Base-by-base conservation (phyloP, 345 rosid genomes). In the Rhizophora mangle region DNA sequence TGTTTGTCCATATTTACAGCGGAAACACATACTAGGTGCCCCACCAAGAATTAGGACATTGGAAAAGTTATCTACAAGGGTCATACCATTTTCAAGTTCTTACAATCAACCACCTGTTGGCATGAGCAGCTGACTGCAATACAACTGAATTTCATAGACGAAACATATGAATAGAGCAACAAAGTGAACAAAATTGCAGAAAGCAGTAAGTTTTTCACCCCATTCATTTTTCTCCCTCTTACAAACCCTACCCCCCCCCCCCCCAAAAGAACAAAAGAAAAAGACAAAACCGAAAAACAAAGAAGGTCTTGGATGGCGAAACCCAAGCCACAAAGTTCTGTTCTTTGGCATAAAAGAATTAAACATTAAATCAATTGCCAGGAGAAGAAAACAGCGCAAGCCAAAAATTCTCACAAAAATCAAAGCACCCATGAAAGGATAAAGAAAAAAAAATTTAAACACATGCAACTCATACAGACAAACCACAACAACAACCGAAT, bases 41-140 rank as follows among this genome's bases (percentile, higher is more conserved):
- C 88, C 77, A 68, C 86, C 88, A 87, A 87, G 90, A 90, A 90
- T 87, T 86, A 87, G 91, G 89, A 88, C 91, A 85, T 62, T 27
- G 59, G 1, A 21, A 52, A 9, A 72, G 59, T 8, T 24, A 5
- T 31, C n/a, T 20, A 4, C 4, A 13, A 21, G 9, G 19, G 2
- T 30, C 8, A 65, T 24, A 36, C 34, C 20, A 16, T 31, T 15
- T 36, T 11, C 30, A 34, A 21, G 30, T 49, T 43, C 47, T 24
- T 49, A 37, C 8, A 15, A 24, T 56, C 18, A 21, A 21, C 30
- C 24, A 56, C 18, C 13, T 24, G 3, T 27, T 22, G 11, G 30
- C 60, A 56, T 22, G 13, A 22, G 29, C 26, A 18, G 0, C 31
- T 56, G 49, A 43, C 49, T 43, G 49, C 49, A 43, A 43, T 43